Base-by-base conservation (phyloP, 2,329 filamentous ascomycete species). In the Waltergamsia citrina region DNA sequence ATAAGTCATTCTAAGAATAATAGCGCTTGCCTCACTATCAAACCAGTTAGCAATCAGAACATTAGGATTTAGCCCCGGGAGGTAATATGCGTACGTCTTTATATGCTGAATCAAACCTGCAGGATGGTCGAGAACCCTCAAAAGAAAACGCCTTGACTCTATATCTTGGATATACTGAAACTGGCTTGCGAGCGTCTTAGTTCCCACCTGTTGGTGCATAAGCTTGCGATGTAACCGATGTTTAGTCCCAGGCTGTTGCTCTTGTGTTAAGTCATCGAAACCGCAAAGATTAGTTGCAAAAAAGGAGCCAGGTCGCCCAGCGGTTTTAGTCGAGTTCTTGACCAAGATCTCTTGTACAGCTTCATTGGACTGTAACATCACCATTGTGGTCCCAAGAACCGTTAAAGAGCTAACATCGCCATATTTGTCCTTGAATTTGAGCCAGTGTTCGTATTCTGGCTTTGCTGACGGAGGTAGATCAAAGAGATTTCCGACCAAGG, bases 401-500 rank as follows among this genome's bases (percentile, higher is more conserved):
- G 32, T 43, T 6, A 47, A 16, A 4, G 45, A 47, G 34, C 53
- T 50, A 14, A 51, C 38, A 2, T 44, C 44, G 1, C 52, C 52
- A 33, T 54, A 54, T 9, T 39, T 20, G 2, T 60, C 48, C 23
- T 57, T 59, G 32, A 54, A 49, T 26, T 50, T 43, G 2, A 54
- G 23, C 56, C 56, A 60, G 34, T 59, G 51, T 23, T 49, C 40
- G 39, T 43, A 54, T 22, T 59, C 54, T 2, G 44, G 46, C 6
- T 33, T 32, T 3, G 45, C 50, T 2, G 43, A 33, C 1, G 52
- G 44, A 1, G 65, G 66, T 10, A 68, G 41, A 38, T 70, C 65
- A 3, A 45, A 45, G 9, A 68, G 36, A 40, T 70, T 71, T 9
- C 67, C 67, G 10, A 71, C 29, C 3, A 70, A 29, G 0, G 63